phyloP scores from a whole-genome alignment of 176 grass and related monocot species.

The Miscanthus lutarioriparius region DNA sequence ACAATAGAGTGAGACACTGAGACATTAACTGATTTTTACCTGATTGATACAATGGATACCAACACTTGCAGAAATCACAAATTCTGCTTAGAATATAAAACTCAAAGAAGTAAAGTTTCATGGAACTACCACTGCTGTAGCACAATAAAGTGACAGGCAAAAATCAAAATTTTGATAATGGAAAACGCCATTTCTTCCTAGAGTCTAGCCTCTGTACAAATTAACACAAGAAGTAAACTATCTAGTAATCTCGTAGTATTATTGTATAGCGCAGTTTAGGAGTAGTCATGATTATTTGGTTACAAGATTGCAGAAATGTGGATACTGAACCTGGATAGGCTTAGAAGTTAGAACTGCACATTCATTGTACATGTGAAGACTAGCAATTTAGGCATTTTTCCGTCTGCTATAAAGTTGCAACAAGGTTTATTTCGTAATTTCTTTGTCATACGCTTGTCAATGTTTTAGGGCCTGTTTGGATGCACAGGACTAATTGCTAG shows the following conservation, averaged over 20 bases:
- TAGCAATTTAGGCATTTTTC: neutral
- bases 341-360: neutral
- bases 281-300: neutral
- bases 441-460: neutral
- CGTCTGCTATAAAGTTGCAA: neutral
- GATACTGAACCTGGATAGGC: constrained; percentile 8
- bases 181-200: constrained; percentile 3
- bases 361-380: neutral
- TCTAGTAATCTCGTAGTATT: neutral
- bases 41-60: constrained; percentile 13
- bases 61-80: constrained; percentile 8
- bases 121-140: constrained; percentile 10
- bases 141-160: constrained; percentile 9
- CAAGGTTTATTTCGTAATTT: neutral
- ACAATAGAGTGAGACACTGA: constrained; percentile 68
- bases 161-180: neutral
- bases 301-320: constrained; percentile 6
- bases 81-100: constrained; percentile 30
- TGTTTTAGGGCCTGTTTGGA: neutral
- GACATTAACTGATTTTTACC: constrained; percentile 27
- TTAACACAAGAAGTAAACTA: neutral
- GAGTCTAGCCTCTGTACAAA: neutral
- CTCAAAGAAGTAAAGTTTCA: constrained; percentile 9
- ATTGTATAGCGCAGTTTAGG: neutral
- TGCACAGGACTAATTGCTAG: neutral